phyloP scores from a whole-genome alignment of 2,329 filamentous ascomycete genomes.

The Fusarium dlaminii region DNA sequence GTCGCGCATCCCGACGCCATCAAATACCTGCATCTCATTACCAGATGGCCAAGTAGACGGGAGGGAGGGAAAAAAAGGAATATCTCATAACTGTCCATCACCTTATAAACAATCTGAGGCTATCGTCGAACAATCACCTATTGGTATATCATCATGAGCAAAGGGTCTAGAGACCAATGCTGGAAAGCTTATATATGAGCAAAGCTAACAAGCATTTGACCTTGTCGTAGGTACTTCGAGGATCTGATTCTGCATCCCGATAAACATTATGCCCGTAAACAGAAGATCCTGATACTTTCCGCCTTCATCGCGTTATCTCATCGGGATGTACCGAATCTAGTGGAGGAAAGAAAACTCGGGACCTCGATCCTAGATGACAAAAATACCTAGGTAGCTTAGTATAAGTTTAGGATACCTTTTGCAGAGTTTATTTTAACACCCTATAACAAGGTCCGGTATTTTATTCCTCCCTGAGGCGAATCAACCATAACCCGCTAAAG shows the following conservation, averaged over 20 bases:
- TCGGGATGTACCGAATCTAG: slow-evolving; percentile 5
- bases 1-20: slow-evolving; percentile 8
- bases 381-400: too few species aligned
- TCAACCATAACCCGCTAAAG: background rate
- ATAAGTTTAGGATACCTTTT: too few species aligned
- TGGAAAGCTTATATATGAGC: background rate
- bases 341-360: too few species aligned
- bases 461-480: too few species aligned
- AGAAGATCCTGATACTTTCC: background rate
- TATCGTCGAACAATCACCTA: background rate
- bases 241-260: background rate
- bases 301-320: background rate
- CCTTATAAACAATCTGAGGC: background rate
- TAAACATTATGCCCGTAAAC: background rate
- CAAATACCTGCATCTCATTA: background rate
- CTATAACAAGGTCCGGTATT: too few species aligned
- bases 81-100: too few species aligned
- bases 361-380: too few species aligned
- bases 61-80: background rate
- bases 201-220: background rate
- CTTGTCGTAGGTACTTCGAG: background rate
- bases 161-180: background rate
- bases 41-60: background rate
- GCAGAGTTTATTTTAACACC: too few species aligned
- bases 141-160: background rate